Evolutionary conservation across 148 eudicot species (phyloP), one percentile per base, ranked within the genome.

Genomic region (Camellia sinensis): DNA sequence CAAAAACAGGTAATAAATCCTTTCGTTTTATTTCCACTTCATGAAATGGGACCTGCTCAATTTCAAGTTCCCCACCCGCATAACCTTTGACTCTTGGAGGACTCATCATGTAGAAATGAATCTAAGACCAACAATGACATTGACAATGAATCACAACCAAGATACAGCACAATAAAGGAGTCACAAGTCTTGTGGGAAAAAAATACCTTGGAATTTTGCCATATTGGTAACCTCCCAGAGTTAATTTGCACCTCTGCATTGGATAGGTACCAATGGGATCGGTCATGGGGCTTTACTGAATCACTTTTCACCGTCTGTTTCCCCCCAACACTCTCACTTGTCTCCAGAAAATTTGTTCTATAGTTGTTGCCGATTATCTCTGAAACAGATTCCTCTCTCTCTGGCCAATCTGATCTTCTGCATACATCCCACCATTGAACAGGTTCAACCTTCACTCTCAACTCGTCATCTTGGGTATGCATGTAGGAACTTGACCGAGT

Each of bases 191-290:
- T 14, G 63, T 52, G 73, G 44, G 21, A 52, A 65, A 60, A 68
- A 67, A 73, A n/a, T 80, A 87, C 89, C 87, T 87, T 82, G 53
- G 84, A 74, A 22, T 81, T 85, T 81, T 87, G 86, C 89, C 89
- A 87, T 53, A 82, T 63, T 29, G 84, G 86, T 22, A 75, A 40
- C 73, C 86, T 85, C 73, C 84, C 82, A 65, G 60, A 74, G 67
- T 81, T 74, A 53, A 82, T 78, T 79, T 87, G 87, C 80, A 87
- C 86, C 84, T 87, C 89, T 11, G 82, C 87, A 80, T 87, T 87
- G 41, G 87, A 83, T 40, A 87, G 65, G 76, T 87, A 80, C 71
- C 67, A 70, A 63, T 82, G 84, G 60, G 84, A 77, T 70, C 82
- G 65, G 40, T 85, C 89, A 50, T 78, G 80, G 71, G 71, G 64